phyloP scores from a whole-genome alignment of 805 yeast species.

The Sugiyamaella marilandica region DNA sequence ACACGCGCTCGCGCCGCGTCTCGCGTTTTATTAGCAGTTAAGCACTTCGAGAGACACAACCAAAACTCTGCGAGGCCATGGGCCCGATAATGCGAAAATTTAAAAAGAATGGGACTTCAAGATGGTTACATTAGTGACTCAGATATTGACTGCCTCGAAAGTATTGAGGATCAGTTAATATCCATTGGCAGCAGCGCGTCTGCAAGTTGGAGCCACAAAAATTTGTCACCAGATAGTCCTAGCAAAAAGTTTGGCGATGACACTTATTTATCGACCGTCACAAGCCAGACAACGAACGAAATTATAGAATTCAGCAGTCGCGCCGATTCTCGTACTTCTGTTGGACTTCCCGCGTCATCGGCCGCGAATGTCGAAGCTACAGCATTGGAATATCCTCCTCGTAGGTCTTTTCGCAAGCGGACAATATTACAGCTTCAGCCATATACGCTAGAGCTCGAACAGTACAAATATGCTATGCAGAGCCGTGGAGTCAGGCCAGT shows the following conservation, averaged over 20 bases:
- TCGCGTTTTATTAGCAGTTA: neutral
- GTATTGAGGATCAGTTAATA: neutral
- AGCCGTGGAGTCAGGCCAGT: conserved; percentile 9
- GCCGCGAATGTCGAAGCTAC: neutral
- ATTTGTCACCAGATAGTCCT: neutral
- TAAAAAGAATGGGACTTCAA: neutral
- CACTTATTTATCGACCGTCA: neutral
- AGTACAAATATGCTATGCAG: conserved; percentile 1
- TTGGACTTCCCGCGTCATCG: neutral
- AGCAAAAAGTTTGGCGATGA: neutral
- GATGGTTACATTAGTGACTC: conserved; percentile 1
- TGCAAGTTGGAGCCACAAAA: neutral
- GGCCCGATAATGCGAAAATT: too few species aligned
- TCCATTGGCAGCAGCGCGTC: neutral
- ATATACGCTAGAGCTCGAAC: conserved; percentile 10
- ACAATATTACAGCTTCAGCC: conserved; percentile 17
- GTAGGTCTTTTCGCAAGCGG: conserved; percentile 4
- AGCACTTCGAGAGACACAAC: neutral
- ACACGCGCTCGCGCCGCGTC: neutral
- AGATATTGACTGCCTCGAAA: neutral
- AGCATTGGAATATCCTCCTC: neutral
- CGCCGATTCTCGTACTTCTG: neutral
- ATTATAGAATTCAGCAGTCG: neutral
- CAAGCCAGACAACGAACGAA: neutral
- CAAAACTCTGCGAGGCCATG: too few species aligned